Conservation (phyloP, 768 basidiomycete genomes). For the Hypholoma sublateritium region DNA sequence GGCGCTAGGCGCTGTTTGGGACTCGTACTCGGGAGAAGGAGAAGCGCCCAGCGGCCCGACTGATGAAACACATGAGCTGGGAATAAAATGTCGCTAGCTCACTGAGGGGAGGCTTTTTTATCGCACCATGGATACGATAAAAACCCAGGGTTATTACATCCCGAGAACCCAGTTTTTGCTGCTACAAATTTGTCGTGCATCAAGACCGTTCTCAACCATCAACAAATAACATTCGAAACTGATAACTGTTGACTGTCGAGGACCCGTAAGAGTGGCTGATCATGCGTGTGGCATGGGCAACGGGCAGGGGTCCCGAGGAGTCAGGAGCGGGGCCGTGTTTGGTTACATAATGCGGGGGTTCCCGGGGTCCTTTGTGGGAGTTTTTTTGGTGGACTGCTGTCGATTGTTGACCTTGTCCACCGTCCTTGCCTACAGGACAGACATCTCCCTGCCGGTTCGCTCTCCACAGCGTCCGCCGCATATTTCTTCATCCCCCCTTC, state of each 20-base stretch:
- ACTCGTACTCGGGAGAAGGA: too few relatives aligned
- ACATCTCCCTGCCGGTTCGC: conserved; percentile 40
- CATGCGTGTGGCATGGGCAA: background rate
- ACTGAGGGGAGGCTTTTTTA: too few relatives aligned
- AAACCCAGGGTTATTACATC: too few relatives aligned
- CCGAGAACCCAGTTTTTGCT: too few relatives aligned
- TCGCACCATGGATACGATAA: too few relatives aligned
- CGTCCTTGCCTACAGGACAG: conserved; percentile 38
- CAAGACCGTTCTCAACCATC: too few relatives aligned
- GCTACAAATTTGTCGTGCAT: background rate
- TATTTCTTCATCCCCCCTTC: conserved; percentile 43
- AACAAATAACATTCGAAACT: too few relatives aligned
- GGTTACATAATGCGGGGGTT: conserved; percentile 16
- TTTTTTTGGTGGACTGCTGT: conserved; percentile 21
- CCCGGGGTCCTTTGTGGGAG: conserved; percentile 24
- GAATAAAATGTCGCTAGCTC: too few relatives aligned
- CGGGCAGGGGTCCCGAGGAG: background rate
- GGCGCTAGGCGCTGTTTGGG: too few relatives aligned
- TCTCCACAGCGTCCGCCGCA: conserved; percentile 42
- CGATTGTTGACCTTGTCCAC: conserved; percentile 36
- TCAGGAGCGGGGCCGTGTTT: background rate
- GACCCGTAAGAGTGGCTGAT: background rate
- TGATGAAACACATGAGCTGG: too few relatives aligned
- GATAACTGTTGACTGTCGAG: too few relatives aligned
- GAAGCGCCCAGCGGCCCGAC: too few relatives aligned